These are phyloP conservation scores for Blechomonas ayalai DNA, from an alignment of 208 protist species.

Conservation along the genomic window DNA sequence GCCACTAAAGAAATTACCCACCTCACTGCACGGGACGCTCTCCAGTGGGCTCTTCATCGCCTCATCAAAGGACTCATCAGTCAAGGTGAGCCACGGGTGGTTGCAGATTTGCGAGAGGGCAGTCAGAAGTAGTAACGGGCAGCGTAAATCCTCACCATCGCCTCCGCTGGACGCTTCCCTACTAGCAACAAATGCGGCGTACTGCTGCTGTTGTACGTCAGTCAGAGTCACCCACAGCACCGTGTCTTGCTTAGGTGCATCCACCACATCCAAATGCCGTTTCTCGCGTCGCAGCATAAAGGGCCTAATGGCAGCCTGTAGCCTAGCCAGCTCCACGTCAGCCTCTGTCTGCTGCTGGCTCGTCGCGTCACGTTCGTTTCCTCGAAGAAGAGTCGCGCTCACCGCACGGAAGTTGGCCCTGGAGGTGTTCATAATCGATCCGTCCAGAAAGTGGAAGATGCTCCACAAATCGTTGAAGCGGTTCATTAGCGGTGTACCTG, in stretches of 20 bases:
- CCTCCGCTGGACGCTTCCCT: conserved; percentile 8
- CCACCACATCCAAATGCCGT: conserved; percentile 27
- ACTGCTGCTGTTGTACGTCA: conserved; percentile 49
- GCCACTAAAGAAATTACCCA: conserved; percentile 54
- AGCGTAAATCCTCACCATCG: not conserved
- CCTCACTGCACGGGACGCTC: conserved; percentile 19
- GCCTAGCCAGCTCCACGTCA: conserved; percentile 22
- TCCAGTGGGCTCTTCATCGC: conserved; percentile 23
- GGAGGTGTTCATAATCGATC: conserved; percentile 30
- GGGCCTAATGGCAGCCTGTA: conserved; percentile 49
- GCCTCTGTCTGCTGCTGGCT: conserved; percentile 24
- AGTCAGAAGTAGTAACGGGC: conserved; percentile 55
- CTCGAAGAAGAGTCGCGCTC: conserved; percentile 47
- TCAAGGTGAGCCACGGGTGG: conserved; percentile 73
- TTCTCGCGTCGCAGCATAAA: conserved; percentile 82
- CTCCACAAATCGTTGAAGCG: conserved; percentile 82
- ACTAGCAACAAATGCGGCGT: conserved; percentile 39
- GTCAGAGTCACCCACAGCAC: conserved; percentile 71
- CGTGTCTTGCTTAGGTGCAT: conserved; percentile 53
- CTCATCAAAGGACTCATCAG: conserved; percentile 32
- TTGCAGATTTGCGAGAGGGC: conserved; percentile 59
- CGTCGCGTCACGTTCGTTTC: conserved; percentile 73
- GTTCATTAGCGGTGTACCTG: conserved; percentile 84
- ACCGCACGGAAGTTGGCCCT: conserved; percentile 30
- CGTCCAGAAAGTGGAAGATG: conserved; percentile 75